Evolutionary conservation across 2,329 filamentous ascomycete genomes (phyloP), one percentile per base, ranked within the genome.

Genomic region (Gremmenia infestans): DNA sequence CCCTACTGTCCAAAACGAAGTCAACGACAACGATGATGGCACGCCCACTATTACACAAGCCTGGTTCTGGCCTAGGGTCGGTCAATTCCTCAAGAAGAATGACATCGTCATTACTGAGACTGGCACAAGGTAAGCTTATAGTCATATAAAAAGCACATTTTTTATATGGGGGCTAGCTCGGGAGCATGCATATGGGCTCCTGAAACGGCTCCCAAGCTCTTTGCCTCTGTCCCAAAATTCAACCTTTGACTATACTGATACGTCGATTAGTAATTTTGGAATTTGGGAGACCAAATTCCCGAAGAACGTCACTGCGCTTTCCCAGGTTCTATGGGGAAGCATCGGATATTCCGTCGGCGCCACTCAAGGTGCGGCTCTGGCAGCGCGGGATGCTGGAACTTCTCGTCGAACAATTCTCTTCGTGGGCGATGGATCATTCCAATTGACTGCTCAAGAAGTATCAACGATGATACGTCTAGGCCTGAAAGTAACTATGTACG

Each of bases 91-190:
- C 9, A 78, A 80, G 53, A 76, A 85, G 53, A 78, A 85, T 47
- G 91, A 96, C 66, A 82, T 95, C 55, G 77, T 96, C 53, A 81
- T 96, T 50, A 93, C 91, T 0, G 91, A 95, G 71, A 96, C 91
- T 2, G 91, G 91, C 40, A 96, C 91, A 25, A 25, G 25, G 25
- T 25, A 25, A 7, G 25, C 25, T 25, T 25, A 25, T 25, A 5
- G 25, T 25, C 25, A 25, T 25, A 25, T 7, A 6, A 25, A 5
- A 25, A 6, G 25, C 25, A 5, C 25, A 25, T 25, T 25, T 25
- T 25, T 2, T 6, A 7, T 25, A 25, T 25, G 25, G 25, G 25
- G 6, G 25, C 25, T 25, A 5, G 5, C 25, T 25, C 25, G 6
- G 23, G 25, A 25, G 25, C 25, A 25, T 25, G 25, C 25, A 25